phyloP scores from a whole-genome alignment of 805 yeast species.

The Cyberlindnera mycetangii region DNA sequence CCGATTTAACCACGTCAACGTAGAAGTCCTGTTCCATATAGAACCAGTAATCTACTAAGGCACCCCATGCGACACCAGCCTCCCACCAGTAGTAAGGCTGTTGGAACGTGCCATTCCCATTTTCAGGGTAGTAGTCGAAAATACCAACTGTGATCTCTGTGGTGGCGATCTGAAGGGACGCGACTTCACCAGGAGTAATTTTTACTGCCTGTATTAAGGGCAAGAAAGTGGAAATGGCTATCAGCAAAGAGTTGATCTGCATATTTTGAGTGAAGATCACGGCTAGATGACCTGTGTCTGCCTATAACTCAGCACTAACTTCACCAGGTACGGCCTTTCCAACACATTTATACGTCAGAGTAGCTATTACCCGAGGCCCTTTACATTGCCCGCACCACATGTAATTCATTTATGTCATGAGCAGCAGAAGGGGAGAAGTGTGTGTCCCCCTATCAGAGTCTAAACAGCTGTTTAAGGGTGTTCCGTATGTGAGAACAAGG shows the following conservation, averaged over 20 bases:
- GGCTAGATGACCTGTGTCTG: too few species aligned
- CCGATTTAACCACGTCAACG: conserved; percentile 52
- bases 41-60: conserved; percentile 73
- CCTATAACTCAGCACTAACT: too few species aligned
- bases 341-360: too few species aligned
- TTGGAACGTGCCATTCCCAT: conserved; percentile 80
- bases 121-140: conserved; percentile 78
- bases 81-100: conserved; percentile 98
- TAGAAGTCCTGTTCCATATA: conserved; percentile 70
- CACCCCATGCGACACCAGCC: conserved; percentile 95
- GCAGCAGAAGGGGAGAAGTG: too few species aligned
- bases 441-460: too few species aligned
- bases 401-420: too few species aligned
- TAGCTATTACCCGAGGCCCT: too few species aligned
- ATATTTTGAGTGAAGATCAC: neutral
- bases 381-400: too few species aligned
- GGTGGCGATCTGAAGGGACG: neutral
- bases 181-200: neutral
- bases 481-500: too few species aligned
- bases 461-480: too few species aligned
- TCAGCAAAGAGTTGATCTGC: neutral
- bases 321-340: too few species aligned
- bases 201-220: neutral
- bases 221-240: neutral
- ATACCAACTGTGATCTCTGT: conserved; percentile 51